phyloP scores from a whole-genome alignment of 1,139 yeast genomes.

The Taphrina sp. region DNA sequence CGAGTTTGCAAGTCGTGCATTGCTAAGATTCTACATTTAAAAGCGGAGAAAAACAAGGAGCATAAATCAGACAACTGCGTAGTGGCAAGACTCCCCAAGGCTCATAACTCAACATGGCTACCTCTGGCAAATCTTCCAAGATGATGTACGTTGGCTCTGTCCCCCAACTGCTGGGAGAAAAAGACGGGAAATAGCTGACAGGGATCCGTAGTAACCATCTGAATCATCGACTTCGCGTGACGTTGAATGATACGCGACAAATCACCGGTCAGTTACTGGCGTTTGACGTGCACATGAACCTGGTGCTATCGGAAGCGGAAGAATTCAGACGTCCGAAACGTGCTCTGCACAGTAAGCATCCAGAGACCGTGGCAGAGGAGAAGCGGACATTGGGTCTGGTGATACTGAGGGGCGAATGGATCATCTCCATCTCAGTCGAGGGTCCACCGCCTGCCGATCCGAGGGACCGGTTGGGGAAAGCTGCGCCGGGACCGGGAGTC shows the following conservation, averaged over 20 bases:
- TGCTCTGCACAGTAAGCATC: conserved; percentile 13
- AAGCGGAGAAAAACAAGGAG: no score
- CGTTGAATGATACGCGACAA: conserved; percentile 70
- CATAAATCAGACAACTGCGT: no score
- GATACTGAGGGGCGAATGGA: conserved; percentile 83
- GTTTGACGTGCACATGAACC: conserved; percentile 73
- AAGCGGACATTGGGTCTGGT: conserved; percentile 76
- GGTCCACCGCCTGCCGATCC: conserved; percentile 65
- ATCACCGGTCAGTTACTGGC: conserved; percentile 80
- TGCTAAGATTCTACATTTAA: no score
- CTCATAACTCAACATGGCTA: conserved; percentile 10
- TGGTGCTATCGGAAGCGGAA: conserved; percentile 80
- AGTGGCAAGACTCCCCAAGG: no score
- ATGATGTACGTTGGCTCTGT: conserved; percentile 16
- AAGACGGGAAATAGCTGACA: no score
- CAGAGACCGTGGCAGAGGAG: conserved; percentile 47
- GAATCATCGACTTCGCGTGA: conserved; percentile 68
- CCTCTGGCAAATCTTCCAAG: conserved; percentile 19
- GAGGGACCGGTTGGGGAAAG: conserved; percentile 48
- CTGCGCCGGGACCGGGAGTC: conserved; percentile 50
- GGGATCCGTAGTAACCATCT: conserved; percentile 41
- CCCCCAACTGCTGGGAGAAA: not conserved
- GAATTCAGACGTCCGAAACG: conserved; percentile 56
- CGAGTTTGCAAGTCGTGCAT: no score
- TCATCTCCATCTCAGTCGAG: conserved; percentile 79